Evolutionary conservation across 1,139 yeast genomes (phyloP).

Genomic region (Yamadazyma songkhlaensis): DNA sequence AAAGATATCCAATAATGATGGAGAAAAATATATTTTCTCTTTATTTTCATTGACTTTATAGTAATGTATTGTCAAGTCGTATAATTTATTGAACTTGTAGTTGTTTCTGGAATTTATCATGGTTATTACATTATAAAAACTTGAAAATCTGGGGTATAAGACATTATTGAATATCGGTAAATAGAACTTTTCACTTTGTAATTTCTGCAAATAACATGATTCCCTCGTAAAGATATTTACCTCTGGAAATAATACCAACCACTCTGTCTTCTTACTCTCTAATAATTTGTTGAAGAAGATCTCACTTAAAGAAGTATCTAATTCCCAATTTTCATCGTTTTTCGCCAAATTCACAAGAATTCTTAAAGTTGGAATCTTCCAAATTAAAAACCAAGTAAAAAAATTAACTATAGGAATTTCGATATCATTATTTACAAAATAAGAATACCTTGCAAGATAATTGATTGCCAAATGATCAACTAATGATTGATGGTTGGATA

Average conservation of each 20-base stretch:
- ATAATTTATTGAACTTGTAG: conserved; percentile 36
- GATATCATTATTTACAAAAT: conserved; percentile 13
- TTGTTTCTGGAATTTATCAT: conserved; percentile 35
- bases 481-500: conserved; percentile 55
- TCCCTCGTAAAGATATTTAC: conserved; percentile 61
- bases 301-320: conserved; percentile 31
- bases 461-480: conserved; percentile 53
- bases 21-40: conserved; percentile 25
- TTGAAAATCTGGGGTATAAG: conserved; percentile 66
- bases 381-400: conserved; percentile 60
- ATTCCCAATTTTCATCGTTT: conserved; percentile 65
- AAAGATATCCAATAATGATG: conserved; percentile 57
- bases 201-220: conserved; percentile 45
- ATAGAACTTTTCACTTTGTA: conserved; percentile 48
- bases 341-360: conserved; percentile 41
- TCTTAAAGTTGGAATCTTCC: conserved; percentile 52
- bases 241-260: conserved; percentile 70
- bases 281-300: conserved; percentile 23
- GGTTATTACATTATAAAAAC: conserved; percentile 45
- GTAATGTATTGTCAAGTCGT: conserved; percentile 55
- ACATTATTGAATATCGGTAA: conserved; percentile 52
- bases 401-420: conserved; percentile 43
- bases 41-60: conserved; percentile 17
- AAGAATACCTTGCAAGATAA: conserved; percentile 33
- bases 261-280: conserved; percentile 35